These are phyloP conservation scores for Erysimum cheiri DNA, from an alignment of 441 rosid species.

Conservation along the genomic window DNA sequence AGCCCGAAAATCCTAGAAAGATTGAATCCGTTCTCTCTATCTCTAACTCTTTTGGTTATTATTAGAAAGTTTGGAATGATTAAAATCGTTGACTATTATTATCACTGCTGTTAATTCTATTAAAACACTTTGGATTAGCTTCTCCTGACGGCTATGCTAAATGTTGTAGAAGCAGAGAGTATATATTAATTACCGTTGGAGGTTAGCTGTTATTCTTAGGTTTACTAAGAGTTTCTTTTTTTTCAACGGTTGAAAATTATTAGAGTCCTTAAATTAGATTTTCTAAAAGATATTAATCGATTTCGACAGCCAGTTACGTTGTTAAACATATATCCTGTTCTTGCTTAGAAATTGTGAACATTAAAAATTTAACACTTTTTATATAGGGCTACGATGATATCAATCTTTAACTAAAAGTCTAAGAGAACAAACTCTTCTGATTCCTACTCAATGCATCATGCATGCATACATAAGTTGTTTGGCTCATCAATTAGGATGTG, in stretches of 20 bases:
- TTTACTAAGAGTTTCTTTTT: neutral
- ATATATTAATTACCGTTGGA: neutral
- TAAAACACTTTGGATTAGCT: neutral
- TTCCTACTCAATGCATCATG: no score
- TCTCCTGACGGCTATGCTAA: slow-evolving; percentile 35
- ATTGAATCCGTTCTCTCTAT: slow-evolving; percentile 6
- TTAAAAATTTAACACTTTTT: neutral
- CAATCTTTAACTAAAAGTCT: no score
- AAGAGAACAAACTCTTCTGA: no score
- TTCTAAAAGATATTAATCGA: neutral
- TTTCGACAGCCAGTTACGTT: no score
- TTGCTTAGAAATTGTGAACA: neutral
- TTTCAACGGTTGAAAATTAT: slow-evolving; percentile 1
- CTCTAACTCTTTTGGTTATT: slow-evolving; percentile 29
- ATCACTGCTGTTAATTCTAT: slow-evolving; percentile 27
- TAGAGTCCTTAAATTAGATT: slow-evolving; percentile 22
- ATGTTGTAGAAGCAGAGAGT: slow-evolving; percentile 26
- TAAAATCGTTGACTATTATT: slow-evolving; percentile 28
- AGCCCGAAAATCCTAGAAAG: slow-evolving; percentile 5
- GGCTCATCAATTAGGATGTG: no score
- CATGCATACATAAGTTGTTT: no score
- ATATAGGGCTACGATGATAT: no score
- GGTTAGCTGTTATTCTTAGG: slow-evolving; percentile 35
- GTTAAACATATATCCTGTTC: neutral
- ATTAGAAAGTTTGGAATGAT: slow-evolving; percentile 27